Percentiles rank a stretch among this genome's conserved stretches.
Evolutionary conservation across 2,329 filamentous ascomycete genomes (phyloP).

Genomic region (Delphinella strobiligena): DNA sequence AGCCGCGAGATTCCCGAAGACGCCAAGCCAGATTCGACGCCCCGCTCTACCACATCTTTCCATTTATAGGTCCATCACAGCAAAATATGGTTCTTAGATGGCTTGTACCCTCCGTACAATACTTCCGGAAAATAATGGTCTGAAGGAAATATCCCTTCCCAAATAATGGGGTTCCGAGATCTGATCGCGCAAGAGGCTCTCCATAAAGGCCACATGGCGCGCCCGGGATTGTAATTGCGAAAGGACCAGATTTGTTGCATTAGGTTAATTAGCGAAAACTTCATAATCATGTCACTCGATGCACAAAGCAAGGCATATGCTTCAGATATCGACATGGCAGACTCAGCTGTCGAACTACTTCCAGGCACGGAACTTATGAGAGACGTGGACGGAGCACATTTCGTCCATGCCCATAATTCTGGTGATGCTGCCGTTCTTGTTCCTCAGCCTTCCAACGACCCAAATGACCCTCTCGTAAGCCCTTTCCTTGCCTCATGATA

Average conservation of each 20-base stretch:
- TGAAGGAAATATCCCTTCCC: too few species aligned
- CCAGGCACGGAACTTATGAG: neutral
- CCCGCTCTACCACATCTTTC: neutral
- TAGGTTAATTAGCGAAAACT: too few species aligned
- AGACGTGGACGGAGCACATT: neutral
- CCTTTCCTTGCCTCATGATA: neutral
- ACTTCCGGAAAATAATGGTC: too few species aligned
- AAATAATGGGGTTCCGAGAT: too few species aligned
- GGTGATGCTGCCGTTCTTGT: neutral
- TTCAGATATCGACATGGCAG: neutral
- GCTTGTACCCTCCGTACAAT: too few species aligned
- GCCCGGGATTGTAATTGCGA: too few species aligned
- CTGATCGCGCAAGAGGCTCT: too few species aligned
- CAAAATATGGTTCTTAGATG: neutral
- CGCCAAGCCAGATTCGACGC: neutral
- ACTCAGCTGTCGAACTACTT: neutral
- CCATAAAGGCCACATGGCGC: too few species aligned
- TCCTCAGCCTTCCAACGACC: neutral
- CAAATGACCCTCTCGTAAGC: neutral
- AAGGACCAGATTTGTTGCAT: too few species aligned
- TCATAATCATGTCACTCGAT: neutral
- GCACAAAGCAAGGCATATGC: too few species aligned
- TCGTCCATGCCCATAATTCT: neutral
- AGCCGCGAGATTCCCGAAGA: neutral
- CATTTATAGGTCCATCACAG: neutral